phyloP scores from a whole-genome alignment of 1,139 yeast species.

The Yamadazyma buinensis region DNA sequence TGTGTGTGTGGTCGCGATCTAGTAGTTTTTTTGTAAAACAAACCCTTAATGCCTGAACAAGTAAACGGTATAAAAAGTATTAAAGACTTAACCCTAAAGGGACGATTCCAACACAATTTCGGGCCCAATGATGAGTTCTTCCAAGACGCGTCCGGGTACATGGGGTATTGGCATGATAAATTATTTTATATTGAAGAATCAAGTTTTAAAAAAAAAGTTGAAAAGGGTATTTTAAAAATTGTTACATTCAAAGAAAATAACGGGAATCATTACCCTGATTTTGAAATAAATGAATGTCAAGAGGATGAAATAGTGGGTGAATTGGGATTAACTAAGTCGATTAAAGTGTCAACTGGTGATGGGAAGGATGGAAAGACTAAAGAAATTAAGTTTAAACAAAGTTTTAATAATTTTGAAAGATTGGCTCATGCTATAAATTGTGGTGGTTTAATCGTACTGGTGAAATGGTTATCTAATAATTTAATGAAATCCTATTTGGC shows the following conservation, averaged over 20 bases:
- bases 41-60: constrained; percentile 8
- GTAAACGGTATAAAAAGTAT: constrained; percentile 6
- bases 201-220: constrained; percentile 8
- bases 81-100: constrained; percentile 28
- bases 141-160: constrained; percentile 23
- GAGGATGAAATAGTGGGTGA: background rate
- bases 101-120: constrained; percentile 30
- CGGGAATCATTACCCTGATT: background rate
- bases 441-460: constrained; percentile 54
- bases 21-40: too few species aligned
- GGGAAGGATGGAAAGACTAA: background rate
- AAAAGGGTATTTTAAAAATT: background rate
- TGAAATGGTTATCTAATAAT: constrained; percentile 50
- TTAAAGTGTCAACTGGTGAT: background rate
- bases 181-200: constrained; percentile 31
- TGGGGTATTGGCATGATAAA: constrained; percentile 32
- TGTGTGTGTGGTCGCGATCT: too few species aligned
- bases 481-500: constrained; percentile 41
- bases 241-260: background rate
- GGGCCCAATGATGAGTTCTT: constrained; percentile 32
- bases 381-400: background rate
- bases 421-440: constrained; percentile 45
- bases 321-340: background rate
- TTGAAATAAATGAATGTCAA: background rate
- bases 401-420: constrained; percentile 20